Conservation (phyloP, 345 rosid genomes). For the Dipteronia sinensis region DNA sequence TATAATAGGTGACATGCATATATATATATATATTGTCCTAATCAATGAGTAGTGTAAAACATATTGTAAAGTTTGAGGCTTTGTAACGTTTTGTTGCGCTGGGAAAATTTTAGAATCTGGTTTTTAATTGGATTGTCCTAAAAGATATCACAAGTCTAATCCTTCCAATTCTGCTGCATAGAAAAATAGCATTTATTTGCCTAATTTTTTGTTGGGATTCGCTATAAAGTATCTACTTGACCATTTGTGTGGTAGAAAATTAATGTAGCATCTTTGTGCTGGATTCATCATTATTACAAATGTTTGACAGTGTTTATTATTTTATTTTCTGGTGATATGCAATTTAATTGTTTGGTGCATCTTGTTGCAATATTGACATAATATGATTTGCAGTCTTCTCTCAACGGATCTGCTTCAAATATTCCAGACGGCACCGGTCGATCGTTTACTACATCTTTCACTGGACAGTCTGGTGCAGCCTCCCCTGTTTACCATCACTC, state of each 20-base stretch:
- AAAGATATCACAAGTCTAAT: neutral
- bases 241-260: neutral
- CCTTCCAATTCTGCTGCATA: neutral
- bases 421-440: conserved; percentile 79
- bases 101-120: neutral
- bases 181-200: neutral
- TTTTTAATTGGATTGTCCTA: neutral
- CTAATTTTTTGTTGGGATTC: neutral
- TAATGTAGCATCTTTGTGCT: neutral
- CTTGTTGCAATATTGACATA: conserved; percentile 7
- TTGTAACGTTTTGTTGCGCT: neutral
- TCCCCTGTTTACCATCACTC: conserved; percentile 81
- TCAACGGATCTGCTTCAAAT: conserved; percentile 86
- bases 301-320: neutral
- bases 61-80: neutral
- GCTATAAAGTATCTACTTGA: neutral
- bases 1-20: neutral
- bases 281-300: neutral
- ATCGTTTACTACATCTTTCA: conserved; percentile 77
- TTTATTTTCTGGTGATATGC: neutral
- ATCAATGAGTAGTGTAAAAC: neutral
- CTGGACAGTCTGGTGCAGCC: conserved; percentile 92
- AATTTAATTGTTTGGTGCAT: conserved; percentile 2
- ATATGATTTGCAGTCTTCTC: conserved; percentile 70
- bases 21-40: neutral